Evolutionary conservation across 1,284 basidiomycete genomes (phyloP), one percentile per base, ranked within the genome.

Genomic region (Sphaerobolus stellatus): DNA sequence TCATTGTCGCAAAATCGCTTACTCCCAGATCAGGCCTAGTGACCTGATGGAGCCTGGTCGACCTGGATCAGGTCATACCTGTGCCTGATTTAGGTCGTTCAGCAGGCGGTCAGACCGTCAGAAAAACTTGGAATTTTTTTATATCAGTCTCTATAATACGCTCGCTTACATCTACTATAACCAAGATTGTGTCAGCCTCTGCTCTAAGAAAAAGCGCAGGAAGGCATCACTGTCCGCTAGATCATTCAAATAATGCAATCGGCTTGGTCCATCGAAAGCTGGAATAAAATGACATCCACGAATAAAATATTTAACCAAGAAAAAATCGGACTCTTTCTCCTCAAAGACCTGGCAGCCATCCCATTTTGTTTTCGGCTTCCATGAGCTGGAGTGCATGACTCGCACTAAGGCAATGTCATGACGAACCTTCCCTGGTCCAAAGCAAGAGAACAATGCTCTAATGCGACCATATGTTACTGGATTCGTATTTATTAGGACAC

Each of bases 401-500:
- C 22, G n/a, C 3, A 38, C 7, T 4, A 38, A 22, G 5, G 36
- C 36, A 38, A 38, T 16, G 7, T 38, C 36, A 38, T 22, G 22
- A n/a, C 22, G 36, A n/a, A 5, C n/a, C n/a, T 7, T 22, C 7
- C 22, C 7, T 7, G 36, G 22, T 5, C 22, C 36, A n/a, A 3
- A n/a, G 36, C 36, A 38, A 22, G 36, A n/a, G 22, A 38, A 38
- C n/a, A 38, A n/a, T 16, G 22, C n/a, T 38, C n/a, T n/a, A 38
- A 38, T 16, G 5, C 22, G 36, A 38, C n/a, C 36, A 38, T n/a
- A 38, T 38, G 36, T n/a, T 5, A 38, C 22, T 38, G 36, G 36
- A 22, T 38, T 38, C 3, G 36, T 38, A 36, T 66, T 59, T 30
- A 66, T 55, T 4, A 66, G 58, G 8, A 65, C 48, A 36, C 59